Conservation (phyloP, 2,329 filamentous ascomycete genomes). For the Fusarium pseudograminearum region DNA sequence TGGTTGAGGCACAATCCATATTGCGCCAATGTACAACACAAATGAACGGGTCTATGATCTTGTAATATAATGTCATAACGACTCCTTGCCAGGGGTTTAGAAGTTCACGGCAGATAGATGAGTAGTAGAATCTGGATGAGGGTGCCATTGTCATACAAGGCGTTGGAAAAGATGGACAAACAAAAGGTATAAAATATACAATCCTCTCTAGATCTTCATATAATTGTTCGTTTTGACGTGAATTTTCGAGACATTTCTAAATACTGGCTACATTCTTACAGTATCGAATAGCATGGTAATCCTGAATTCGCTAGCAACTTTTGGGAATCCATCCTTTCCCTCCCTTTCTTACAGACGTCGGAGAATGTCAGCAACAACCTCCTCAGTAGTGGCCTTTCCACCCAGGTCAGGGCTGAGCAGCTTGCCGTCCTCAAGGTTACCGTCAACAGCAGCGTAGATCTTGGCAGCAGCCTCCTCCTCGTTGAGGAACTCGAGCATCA, state of each 20-base stretch:
- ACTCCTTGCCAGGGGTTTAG: conserved; percentile 20
- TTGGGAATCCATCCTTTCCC: not conserved
- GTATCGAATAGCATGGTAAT: conserved; percentile 1
- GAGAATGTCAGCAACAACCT: conserved; percentile 90
- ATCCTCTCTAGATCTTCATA: conserved; percentile 40
- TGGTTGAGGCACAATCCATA: conserved; percentile 14
- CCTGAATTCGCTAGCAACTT: conserved; percentile 22
- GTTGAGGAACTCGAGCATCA: conserved; percentile 97
- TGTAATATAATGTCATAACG: conserved; percentile 46
- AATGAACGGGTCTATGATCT: conserved; percentile 41
- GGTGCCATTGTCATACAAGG: conserved; percentile 1
- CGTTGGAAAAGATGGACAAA: conserved; percentile 28
- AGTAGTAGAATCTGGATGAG: conserved; percentile 19
- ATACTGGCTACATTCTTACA: conserved; percentile 1
- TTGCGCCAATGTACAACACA: conserved; percentile 43
- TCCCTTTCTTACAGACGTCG: conserved; percentile 75
- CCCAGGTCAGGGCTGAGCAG: conserved; percentile 91
- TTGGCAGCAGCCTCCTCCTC: conserved; percentile 86
- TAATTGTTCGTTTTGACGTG: conserved; percentile 5
- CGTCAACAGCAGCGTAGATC: conserved; percentile 94
- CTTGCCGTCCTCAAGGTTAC: conserved; percentile 84
- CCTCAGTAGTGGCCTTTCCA: conserved; percentile 83
- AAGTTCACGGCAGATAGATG: conserved; percentile 39
- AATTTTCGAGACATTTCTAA: conserved; percentile 9
- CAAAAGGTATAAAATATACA: conserved; percentile 42